Evolutionary conservation across 2,329 filamentous ascomycete genomes (phyloP).

Genomic region (Graphium sp.): DNA sequence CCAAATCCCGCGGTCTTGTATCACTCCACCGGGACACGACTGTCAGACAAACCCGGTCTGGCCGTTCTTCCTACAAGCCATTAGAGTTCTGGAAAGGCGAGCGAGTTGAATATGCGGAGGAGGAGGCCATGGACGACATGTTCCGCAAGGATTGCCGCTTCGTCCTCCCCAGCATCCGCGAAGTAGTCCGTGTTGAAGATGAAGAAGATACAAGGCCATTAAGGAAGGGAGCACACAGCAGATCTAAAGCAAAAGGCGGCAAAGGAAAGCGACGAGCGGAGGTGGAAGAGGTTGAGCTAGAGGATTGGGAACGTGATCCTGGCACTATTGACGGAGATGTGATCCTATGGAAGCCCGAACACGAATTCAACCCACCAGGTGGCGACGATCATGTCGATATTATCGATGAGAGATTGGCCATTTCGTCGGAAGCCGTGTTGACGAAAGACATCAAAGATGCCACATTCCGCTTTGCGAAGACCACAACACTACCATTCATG

Average conservation of each 20-base stretch:
- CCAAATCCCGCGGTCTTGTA: slow-evolving; percentile 35
- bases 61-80: slow-evolving; percentile 61
- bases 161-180: slow-evolving; percentile 54
- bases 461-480: slow-evolving; percentile 78
- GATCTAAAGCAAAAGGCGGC: slow-evolving; percentile 14
- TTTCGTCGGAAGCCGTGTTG: slow-evolving; percentile 36
- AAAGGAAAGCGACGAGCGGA: slow-evolving; percentile 17
- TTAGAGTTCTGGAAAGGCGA: slow-evolving; percentile 82
- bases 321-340: slow-evolving; percentile 49
- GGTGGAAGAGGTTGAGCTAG: slow-evolving; percentile 37
- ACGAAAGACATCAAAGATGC: slow-evolving; percentile 43
- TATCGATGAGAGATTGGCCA: slow-evolving; percentile 36
- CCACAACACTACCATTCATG: slow-evolving; percentile 70
- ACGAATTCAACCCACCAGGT: slow-evolving; percentile 33
- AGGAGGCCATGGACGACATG: slow-evolving; percentile 30
- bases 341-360: slow-evolving; percentile 43
- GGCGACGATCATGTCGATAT: slow-evolving; percentile 38
- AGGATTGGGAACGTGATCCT: slow-evolving; percentile 56
- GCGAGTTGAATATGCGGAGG: slow-evolving; percentile 50
- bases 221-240: too few species aligned
- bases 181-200: slow-evolving; percentile 60
- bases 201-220: slow-evolving; percentile 14
- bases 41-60: slow-evolving; percentile 51
- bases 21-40: slow-evolving; percentile 32
- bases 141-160: slow-evolving; percentile 24